Evolutionary conservation across 805 yeast genomes (phyloP).

Genomic region (Starmerella vaccinii): DNA sequence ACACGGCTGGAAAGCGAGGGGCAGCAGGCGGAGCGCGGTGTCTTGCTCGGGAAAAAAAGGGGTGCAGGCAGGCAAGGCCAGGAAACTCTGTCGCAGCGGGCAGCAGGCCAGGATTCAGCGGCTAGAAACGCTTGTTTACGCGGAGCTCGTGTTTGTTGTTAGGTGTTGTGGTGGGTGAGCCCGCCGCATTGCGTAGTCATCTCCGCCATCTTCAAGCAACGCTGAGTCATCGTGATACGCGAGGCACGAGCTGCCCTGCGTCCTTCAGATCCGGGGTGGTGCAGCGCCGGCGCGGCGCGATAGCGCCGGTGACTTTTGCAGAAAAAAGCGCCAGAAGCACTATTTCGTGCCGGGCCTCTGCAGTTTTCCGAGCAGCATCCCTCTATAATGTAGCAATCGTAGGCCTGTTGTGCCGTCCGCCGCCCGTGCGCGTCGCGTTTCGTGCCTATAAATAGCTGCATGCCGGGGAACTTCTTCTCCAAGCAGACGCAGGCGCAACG

Average conservation of each 20-base stretch:
- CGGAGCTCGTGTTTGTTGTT: not conserved
- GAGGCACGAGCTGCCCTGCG: not conserved
- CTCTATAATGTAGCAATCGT: too few species aligned
- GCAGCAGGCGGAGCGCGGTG: not conserved
- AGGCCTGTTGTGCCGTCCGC: too few species aligned
- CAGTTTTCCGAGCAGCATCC: too few species aligned
- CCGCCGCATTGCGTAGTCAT: conserved; percentile 1
- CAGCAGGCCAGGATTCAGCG: not conserved
- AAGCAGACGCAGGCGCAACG: too few species aligned
- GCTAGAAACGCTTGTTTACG: not conserved
- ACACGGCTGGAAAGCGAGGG: not conserved
- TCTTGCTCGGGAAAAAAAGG: not conserved
- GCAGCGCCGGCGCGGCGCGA: not conserved
- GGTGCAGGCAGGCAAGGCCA: not conserved
- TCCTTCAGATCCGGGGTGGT: not conserved
- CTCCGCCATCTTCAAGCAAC: not conserved
- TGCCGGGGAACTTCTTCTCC: too few species aligned
- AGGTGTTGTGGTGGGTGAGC: not conserved
- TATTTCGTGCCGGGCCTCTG: too few species aligned
- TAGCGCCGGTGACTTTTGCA: not conserved
- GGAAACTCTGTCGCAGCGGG: not conserved
- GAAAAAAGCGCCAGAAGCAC: too few species aligned
- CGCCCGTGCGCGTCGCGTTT: too few species aligned
- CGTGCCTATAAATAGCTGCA: too few species aligned
- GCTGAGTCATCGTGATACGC: not conserved